Base-by-base conservation (phyloP, 345 rosid species). In the Salix koriyanagi region DNA sequence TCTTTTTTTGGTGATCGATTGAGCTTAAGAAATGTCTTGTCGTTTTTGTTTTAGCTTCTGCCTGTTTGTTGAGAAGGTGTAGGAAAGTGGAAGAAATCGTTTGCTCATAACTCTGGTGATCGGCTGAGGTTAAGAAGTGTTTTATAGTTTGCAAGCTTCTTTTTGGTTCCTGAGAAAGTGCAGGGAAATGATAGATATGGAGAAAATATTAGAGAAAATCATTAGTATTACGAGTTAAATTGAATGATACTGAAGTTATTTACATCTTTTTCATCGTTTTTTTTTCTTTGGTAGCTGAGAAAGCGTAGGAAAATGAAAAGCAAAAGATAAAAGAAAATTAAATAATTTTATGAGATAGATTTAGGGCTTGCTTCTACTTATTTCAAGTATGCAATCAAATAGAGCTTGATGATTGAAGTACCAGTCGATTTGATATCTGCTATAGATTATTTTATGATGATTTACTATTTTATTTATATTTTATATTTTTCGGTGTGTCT, bases 31-130 rank as follows among this genome's bases (percentile, higher is more conserved):
- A 23, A 23, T n/a, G 14, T 58, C 11, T 58, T 56, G 16, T 23
- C 37, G 23, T 37, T 2, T 10, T 50, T 23, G 32, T 23, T 19
- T 23, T 5, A 50, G 23, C 16, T 26, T 56, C 32, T 42, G 41
- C 62, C 67, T 71, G 77, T 26, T 41, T 79, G n/a, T 28, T 41
- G 25, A 54, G 77, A 52, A 76, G 42, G 70, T 46, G 32, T n/a
- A 30, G 32, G 50, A 73, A 61, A 62, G 5, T 21, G 52, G 14
- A 18, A 39, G 30, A 70, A 23, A 41, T 21, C 25, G n/a, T 54
- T 54, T 34, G 1, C 60, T 54, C 21, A 14, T 1, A 48, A 23
- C 2, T 28, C 26, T 21, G 60, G 10, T 23, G 25, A 54, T 54
- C 60, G 60, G 21, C 7, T 19, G 25, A 21, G 60, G 6, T 23